These are phyloP conservation scores for Tetragonia tetragonoides DNA, from an alignment of 148 eudicot species.

Conservation along the genomic window DNA sequence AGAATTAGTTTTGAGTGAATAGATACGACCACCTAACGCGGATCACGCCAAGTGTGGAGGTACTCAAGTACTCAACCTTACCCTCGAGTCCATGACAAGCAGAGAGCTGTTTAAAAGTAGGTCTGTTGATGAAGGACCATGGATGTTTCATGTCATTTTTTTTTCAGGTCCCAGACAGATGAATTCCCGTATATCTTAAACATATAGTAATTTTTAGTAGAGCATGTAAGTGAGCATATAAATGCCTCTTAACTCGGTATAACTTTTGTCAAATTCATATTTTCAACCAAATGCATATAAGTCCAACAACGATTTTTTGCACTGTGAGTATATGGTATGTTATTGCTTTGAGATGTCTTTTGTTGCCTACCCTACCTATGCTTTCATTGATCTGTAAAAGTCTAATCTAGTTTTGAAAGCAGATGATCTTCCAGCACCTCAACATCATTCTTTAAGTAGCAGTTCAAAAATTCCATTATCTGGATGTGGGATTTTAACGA, in stretches of 20 bases:
- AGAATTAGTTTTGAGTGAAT: not conserved
- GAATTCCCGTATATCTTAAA: too few relatives aligned
- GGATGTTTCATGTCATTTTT: not conserved
- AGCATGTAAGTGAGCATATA: not conserved
- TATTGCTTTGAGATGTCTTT: not conserved
- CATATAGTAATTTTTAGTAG: not conserved
- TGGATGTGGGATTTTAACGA: slow-evolving; percentile 48
- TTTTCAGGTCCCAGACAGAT: not conserved
- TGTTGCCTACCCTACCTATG: not conserved
- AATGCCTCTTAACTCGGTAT: not conserved
- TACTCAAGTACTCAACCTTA: not conserved
- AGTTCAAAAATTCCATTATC: slow-evolving; percentile 73
- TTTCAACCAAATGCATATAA: not conserved
- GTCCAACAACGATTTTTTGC: not conserved
- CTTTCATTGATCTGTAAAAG: not conserved
- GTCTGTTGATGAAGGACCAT: not conserved
- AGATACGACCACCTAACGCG: not conserved
- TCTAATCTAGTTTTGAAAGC: slow-evolving; percentile 19
- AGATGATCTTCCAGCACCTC: slow-evolving; percentile 35
- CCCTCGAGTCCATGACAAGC: not conserved
- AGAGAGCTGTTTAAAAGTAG: not conserved
- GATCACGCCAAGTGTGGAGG: not conserved
- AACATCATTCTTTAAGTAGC: slow-evolving; percentile 51
- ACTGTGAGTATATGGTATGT: not conserved
- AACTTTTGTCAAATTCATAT: not conserved